Evolutionary conservation across 495 filamentous ascomycete species (phyloP).

Genomic region (Penicillium silybi): DNA sequence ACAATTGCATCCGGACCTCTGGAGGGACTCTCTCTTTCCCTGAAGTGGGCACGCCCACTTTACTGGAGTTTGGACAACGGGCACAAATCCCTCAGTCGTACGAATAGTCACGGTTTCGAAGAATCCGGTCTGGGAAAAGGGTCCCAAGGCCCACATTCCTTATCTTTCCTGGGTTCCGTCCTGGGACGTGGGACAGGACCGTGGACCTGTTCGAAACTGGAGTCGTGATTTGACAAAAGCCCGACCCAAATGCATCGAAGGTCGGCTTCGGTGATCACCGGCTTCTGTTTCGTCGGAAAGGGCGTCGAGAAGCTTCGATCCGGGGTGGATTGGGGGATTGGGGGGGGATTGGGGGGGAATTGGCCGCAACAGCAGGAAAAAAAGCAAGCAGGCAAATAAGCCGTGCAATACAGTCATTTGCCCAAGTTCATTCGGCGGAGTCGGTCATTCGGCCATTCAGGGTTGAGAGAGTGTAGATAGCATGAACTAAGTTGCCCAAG

Average conservation of each 20-base stretch:
- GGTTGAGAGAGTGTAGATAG: too few relatives aligned
- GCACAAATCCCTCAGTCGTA: constrained; percentile 10
- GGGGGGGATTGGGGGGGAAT: too few relatives aligned
- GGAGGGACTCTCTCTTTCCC: background rate
- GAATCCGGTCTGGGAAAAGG: background rate
- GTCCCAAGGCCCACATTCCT: constrained; percentile 3
- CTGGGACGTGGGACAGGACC: background rate
- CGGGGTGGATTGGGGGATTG: too few relatives aligned
- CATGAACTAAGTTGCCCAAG: background rate
- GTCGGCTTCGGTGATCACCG: constrained; percentile 14
- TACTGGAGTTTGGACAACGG: constrained; percentile 2
- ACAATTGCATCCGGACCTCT: constrained; percentile 12
- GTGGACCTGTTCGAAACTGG: background rate
- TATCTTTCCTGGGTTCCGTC: background rate
- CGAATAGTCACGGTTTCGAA: background rate
- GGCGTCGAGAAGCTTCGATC: too few relatives aligned
- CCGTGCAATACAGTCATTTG: too few relatives aligned
- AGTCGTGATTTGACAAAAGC: background rate
- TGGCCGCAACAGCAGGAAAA: too few relatives aligned
- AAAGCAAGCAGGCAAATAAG: too few relatives aligned
- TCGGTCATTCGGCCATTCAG: too few relatives aligned
- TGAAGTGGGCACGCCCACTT: background rate
- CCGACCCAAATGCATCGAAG: constrained; percentile 4
- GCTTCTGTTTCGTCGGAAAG: too few relatives aligned
- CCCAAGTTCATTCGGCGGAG: too few relatives aligned